Evolutionary conservation across 768 basidiomycete genomes (phyloP).

Genomic region (Auriculariales sp.): DNA sequence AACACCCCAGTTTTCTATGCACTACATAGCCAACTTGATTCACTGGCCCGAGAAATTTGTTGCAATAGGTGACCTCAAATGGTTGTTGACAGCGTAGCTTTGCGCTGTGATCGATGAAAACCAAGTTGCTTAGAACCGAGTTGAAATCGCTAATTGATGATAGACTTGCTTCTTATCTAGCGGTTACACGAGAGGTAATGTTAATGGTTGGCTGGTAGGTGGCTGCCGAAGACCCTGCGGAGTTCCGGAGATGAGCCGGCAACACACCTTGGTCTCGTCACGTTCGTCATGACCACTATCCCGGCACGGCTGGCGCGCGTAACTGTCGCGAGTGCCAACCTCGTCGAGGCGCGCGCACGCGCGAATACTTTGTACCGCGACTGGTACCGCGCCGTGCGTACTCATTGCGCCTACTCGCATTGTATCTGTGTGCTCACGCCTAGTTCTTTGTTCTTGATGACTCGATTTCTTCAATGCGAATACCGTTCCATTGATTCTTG

Average conservation of each 20-base stretch:
- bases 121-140: too few relatives aligned
- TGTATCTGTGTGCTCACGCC: constrained; percentile 2
- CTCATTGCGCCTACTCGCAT: neutral
- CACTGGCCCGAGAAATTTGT: too few relatives aligned
- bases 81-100: too few relatives aligned
- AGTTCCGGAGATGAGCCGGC: neutral
- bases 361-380: constrained; percentile 73
- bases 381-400: constrained; percentile 84
- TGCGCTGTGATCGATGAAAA: too few relatives aligned
- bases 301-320: constrained; percentile 73
- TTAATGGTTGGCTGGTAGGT: too few relatives aligned
- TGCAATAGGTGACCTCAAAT: too few relatives aligned
- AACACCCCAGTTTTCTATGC: too few relatives aligned
- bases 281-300: constrained; percentile 55
- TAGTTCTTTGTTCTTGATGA: constrained; percentile 1
- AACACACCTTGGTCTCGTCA: neutral
- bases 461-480: neutral
- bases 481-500: neutral
- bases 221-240: too few relatives aligned
- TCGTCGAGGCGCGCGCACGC: constrained; percentile 49
- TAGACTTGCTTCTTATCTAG: too few relatives aligned
- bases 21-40: too few relatives aligned
- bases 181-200: too few relatives aligned
- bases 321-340: constrained; percentile 39
- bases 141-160: too few relatives aligned